Evolutionary conservation across 2,329 filamentous ascomycete genomes (phyloP).

Genomic region (Fonsecaea multimorphosa): DNA sequence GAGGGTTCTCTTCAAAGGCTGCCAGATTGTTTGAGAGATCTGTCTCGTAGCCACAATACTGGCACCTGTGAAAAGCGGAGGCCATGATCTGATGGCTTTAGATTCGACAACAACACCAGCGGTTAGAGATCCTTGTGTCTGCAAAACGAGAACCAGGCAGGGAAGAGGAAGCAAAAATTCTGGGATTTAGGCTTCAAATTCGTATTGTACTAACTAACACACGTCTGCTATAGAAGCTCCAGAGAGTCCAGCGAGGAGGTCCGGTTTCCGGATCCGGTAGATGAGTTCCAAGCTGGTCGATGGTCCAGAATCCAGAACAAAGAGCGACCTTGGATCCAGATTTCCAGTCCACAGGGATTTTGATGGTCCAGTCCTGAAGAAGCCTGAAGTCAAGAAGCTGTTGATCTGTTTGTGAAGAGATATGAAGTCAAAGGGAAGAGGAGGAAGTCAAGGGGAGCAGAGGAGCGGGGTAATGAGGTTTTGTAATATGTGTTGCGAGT

Average conservation of each 20-base stretch:
- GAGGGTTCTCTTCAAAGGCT: constrained; percentile 47
- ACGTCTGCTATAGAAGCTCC: constrained; percentile 40
- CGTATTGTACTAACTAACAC: constrained; percentile 40
- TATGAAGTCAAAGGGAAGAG: constrained; percentile 26
- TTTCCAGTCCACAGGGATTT: constrained; percentile 26
- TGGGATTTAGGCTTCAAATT: constrained; percentile 39
- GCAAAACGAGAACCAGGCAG: constrained; percentile 35
- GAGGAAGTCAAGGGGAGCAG: constrained; percentile 11
- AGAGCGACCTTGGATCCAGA: constrained; percentile 12
- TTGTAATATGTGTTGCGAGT: constrained; percentile 20
- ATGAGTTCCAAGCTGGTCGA: constrained; percentile 4
- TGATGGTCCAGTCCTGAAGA: constrained; percentile 7
- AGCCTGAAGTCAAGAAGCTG: constrained; percentile 17
- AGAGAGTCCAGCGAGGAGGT: constrained; percentile 23
- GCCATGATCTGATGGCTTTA: constrained; percentile 43
- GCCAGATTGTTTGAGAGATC: constrained; percentile 47
- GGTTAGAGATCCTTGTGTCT: constrained; percentile 32
- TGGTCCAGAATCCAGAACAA: constrained; percentile 26
- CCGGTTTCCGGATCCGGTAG: constrained; percentile 30
- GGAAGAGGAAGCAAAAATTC: constrained; percentile 36
- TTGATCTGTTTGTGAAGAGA: constrained; percentile 25
- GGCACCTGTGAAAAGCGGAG: constrained; percentile 48
- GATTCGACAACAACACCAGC: constrained; percentile 27
- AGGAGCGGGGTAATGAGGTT: constrained; percentile 32
- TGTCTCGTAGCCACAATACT: constrained; percentile 48